Base-by-base conservation (phyloP, 257 asterid genomes). In the Solanum sejunctum region DNA sequence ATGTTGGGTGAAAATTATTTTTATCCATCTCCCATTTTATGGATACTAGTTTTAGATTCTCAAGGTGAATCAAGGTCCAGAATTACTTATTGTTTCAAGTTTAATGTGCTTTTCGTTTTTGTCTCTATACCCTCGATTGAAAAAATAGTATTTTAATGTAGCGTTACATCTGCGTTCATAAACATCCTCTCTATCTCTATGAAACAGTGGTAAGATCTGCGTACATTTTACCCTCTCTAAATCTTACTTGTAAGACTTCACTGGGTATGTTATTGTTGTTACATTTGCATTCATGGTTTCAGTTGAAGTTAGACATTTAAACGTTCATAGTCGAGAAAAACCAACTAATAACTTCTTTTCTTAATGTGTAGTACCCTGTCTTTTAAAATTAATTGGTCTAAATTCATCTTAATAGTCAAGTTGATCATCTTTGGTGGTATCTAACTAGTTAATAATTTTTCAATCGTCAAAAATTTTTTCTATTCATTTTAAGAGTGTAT, bases 391-490 rank as follows among this genome's bases (percentile, higher is more conserved):
- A 77, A 52, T 52, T 26, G 63, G 26, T 26, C 82, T 16, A 47
- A 47, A 47, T 47, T 21, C 43, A 77, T 51, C 16, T 51, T 16
- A 23, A 51, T 23, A 9, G 16, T 26, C 12, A 77, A 15, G 26
- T 15, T 13, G 82, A 72, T 36, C 56, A 45, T 12, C 6, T 43
- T 41, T 72, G 20, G 18, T 20, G 7, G 56, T 41, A 18, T 36
- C 80, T 6, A n/a, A 72, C 80, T 72, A n/a, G 11, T 36, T 17
- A 18, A 18, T 39, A 70, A 36, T 36, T 36, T 36, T 36, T 32
- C 36, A 32, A 32, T 32, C 3, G 0, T 0, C 36, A 32, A 32
- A 32, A 32, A 32, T 0, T 0, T 32, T 32, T 0, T 0, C 3
- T 32, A 32, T 32, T 32, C 36, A 32, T 32, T 32, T 32, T 32